Evolutionary conservation across 129 eudicot genomes (phyloP).

Genomic region (Silybum marianum): DNA sequence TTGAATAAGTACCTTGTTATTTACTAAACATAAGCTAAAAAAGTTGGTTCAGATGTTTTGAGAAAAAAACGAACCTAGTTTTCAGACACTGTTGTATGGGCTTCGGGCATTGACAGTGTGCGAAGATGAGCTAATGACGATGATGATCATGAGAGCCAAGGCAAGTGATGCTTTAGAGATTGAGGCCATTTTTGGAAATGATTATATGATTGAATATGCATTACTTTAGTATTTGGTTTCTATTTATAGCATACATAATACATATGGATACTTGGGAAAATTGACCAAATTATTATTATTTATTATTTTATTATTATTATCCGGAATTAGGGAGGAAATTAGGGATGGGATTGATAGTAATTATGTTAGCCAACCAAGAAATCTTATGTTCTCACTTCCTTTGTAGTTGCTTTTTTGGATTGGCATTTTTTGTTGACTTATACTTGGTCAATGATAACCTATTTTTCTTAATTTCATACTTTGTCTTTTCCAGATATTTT

Average conservation of each 20-base stretch:
- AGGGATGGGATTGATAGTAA: not conserved
- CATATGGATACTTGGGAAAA: no score
- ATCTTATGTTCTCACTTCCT: not conserved
- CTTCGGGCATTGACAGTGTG: not conserved
- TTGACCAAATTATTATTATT: not conserved
- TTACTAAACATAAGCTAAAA: not conserved
- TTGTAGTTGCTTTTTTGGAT: not conserved
- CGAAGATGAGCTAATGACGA: not conserved
- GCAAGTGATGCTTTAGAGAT: not conserved
- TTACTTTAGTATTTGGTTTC: not conserved
- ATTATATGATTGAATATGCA: not conserved
- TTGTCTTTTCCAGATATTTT: no score
- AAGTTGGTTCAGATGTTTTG: not conserved
- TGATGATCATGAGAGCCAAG: slow-evolving; percentile 6
- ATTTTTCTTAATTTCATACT: no score
- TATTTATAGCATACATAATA: not conserved
- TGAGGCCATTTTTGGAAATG: not conserved
- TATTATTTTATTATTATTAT: no score
- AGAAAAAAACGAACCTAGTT: not conserved
- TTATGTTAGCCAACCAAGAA: not conserved
- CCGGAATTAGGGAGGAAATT: not conserved
- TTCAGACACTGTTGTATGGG: not conserved
- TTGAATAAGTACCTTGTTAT: not conserved
- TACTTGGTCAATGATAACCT: no score
- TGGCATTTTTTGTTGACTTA: no score